Evolutionary conservation across 169 alveolate species (phyloP).

Genomic region (Plasmodium adleri): DNA sequence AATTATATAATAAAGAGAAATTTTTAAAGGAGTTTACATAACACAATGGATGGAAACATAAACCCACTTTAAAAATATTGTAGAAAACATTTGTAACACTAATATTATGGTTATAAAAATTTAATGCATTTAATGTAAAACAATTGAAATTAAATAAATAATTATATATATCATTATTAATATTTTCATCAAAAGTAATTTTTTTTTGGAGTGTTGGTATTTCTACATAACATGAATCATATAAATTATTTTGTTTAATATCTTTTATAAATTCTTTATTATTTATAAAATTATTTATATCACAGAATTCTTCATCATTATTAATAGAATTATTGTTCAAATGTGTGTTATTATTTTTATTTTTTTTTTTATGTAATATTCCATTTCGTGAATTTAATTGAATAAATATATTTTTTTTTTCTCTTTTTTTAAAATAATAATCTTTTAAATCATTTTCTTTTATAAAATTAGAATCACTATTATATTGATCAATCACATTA

Average conservation of each 20-base stretch:
- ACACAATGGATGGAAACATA: conserved; percentile 62
- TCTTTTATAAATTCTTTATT: conserved; percentile 3
- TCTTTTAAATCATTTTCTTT: conserved; percentile 47
- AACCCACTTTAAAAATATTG: conserved; percentile 28
- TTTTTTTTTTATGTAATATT: conserved; percentile 56
- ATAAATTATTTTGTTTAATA: conserved; percentile 10
- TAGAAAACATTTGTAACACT: conserved; percentile 21
- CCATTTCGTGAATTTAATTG: conserved; percentile 54
- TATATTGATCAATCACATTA: neutral
- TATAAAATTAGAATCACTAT: conserved; percentile 6
- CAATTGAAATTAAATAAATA: conserved; percentile 46
- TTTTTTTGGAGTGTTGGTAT: conserved; percentile 48
- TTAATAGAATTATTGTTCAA: neutral
- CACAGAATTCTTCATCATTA: conserved; percentile 5
- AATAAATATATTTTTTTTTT: conserved; percentile 37
- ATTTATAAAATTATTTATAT: conserved; percentile 8
- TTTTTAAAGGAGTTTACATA: conserved; percentile 60
- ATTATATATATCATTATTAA: conserved; percentile 38
- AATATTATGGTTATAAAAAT: conserved; percentile 9
- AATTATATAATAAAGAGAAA: conserved; percentile 42
- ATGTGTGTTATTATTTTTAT: neutral
- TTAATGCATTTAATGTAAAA: conserved; percentile 21
- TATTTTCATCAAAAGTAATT: conserved; percentile 67
- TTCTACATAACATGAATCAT: conserved; percentile 19
- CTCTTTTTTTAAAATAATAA: conserved; percentile 14